Conservation (phyloP, 2,329 filamentous ascomycete genomes). For the Fusarium sp. region DNA sequence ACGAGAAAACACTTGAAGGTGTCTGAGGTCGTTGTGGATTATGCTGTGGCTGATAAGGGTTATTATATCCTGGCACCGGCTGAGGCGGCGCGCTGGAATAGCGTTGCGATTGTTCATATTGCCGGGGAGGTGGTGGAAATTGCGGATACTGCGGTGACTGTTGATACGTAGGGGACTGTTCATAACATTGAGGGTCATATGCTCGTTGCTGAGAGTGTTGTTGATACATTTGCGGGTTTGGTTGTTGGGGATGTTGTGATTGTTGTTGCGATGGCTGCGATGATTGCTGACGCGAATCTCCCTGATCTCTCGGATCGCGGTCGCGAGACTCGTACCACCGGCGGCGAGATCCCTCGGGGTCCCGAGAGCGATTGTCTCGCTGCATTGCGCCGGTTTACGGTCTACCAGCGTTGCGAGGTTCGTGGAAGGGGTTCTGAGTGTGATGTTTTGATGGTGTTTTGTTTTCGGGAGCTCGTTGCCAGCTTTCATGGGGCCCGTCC, state of each 20-base stretch:
- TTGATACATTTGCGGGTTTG: slow-evolving; percentile 26
- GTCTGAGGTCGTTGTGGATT: slow-evolving; percentile 44
- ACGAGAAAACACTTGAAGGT: slow-evolving; percentile 52
- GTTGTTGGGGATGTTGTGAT: slow-evolving; percentile 30
- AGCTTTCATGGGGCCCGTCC: slow-evolving; percentile 42
- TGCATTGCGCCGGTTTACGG: slow-evolving; percentile 57
- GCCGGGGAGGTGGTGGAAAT: slow-evolving; percentile 23
- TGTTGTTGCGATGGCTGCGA: slow-evolving; percentile 28
- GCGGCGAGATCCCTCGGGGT: slow-evolving; percentile 65
- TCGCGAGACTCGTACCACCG: slow-evolving; percentile 53
- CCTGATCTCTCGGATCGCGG: slow-evolving; percentile 47
- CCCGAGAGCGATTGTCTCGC: slow-evolving; percentile 66
- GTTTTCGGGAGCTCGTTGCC: slow-evolving; percentile 42
- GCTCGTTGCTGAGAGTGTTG: slow-evolving; percentile 26
- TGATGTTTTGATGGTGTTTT: slow-evolving; percentile 45
- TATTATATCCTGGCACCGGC: slow-evolving; percentile 32
- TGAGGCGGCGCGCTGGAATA: slow-evolving; percentile 33
- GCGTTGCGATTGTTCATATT: slow-evolving; percentile 33
- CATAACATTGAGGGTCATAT: slow-evolving; percentile 33
- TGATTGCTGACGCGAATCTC: slow-evolving; percentile 40
- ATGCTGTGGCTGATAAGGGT: slow-evolving; percentile 24
- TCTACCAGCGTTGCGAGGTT: slow-evolving; percentile 38
- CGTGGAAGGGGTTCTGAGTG: slow-evolving; percentile 10
- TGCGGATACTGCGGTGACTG: slow-evolving; percentile 33
- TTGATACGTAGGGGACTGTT: slow-evolving; percentile 36